phyloP scores from a whole-genome alignment of 257 asterid species.

The Solanum dulcamara region DNA sequence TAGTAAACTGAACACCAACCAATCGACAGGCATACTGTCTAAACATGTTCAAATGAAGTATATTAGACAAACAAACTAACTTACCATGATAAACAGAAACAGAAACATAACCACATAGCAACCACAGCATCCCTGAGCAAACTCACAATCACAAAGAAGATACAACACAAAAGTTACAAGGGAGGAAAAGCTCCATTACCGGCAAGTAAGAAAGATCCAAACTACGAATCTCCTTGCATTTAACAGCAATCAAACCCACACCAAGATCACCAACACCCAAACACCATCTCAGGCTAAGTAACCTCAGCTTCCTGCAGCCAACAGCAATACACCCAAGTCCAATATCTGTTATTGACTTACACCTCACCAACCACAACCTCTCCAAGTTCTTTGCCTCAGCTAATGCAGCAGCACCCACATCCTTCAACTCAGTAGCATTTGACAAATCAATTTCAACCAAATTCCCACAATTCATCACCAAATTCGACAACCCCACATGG shows the following conservation, averaged over 20 bases:
- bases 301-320: slow-evolving; percentile 68
- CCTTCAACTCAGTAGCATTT: slow-evolving; percentile 61
- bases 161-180: neutral
- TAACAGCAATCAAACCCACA: slow-evolving; percentile 78
- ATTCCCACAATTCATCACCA: slow-evolving; percentile 48
- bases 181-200: slow-evolving; percentile 31
- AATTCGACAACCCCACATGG: slow-evolving; percentile 49
- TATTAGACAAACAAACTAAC: neutral
- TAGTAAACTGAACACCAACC: neutral
- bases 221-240: slow-evolving; percentile 65
- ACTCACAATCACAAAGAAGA: neutral
- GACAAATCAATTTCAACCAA: slow-evolving; percentile 81
- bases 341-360: slow-evolving; percentile 65
- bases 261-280: slow-evolving; percentile 85
- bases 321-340: slow-evolving; percentile 94
- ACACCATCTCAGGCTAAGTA: slow-evolving; percentile 81
- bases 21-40: neutral
- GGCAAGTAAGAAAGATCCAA: slow-evolving; percentile 79
- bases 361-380: slow-evolving; percentile 62
- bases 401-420: slow-evolving; percentile 50
- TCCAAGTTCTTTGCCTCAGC: slow-evolving; percentile 87
- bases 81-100: neutral
- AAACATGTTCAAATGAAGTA: neutral
- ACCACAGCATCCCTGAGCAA: neutral
- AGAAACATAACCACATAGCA: neutral